Evolutionary conservation across 1,284 basidiomycete genomes (phyloP).

Genomic region (Termitomyces sp.): DNA sequence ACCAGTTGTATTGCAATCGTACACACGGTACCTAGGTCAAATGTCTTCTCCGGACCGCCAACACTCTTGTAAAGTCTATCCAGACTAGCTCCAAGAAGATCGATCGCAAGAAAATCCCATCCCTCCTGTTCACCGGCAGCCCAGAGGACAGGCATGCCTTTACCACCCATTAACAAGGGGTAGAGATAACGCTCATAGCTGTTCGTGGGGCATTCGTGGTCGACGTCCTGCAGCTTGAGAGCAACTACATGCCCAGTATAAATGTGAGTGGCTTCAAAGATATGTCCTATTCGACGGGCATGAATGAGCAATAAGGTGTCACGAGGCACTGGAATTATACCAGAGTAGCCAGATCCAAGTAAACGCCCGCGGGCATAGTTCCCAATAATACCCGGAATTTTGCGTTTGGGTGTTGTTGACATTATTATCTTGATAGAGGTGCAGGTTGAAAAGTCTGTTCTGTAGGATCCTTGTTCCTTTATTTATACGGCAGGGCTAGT

Average conservation of each 20-base stretch:
- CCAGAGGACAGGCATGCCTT: constrained; percentile 67
- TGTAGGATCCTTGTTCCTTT: background rate
- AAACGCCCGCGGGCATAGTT: constrained; percentile 44
- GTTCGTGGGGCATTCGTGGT: constrained; percentile 72
- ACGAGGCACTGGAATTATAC: constrained; percentile 21
- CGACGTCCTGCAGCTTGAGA: constrained; percentile 61
- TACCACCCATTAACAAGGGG: constrained; percentile 65
- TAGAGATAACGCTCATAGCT: constrained; percentile 64
- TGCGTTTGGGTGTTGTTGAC: constrained; percentile 3
- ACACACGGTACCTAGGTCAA: constrained; percentile 63
- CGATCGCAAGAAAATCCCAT: constrained; percentile 73
- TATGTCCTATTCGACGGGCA: constrained; percentile 48
- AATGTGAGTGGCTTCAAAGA: constrained; percentile 56
- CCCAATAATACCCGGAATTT: constrained; percentile 35
- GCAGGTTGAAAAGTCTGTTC: background rate
- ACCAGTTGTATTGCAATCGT: constrained; percentile 73
- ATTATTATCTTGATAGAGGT: background rate
- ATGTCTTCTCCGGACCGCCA: constrained; percentile 42
- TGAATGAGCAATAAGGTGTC: background rate
- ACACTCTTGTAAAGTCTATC: constrained; percentile 54
- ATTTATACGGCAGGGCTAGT: background rate
- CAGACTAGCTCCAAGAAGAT: constrained; percentile 63
- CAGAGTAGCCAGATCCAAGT: constrained; percentile 53
- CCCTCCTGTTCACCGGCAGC: constrained; percentile 51
- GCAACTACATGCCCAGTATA: constrained; percentile 56